Evolutionary conservation across 257 asterid species (phyloP).

Genomic region (Salvia splendens): DNA sequence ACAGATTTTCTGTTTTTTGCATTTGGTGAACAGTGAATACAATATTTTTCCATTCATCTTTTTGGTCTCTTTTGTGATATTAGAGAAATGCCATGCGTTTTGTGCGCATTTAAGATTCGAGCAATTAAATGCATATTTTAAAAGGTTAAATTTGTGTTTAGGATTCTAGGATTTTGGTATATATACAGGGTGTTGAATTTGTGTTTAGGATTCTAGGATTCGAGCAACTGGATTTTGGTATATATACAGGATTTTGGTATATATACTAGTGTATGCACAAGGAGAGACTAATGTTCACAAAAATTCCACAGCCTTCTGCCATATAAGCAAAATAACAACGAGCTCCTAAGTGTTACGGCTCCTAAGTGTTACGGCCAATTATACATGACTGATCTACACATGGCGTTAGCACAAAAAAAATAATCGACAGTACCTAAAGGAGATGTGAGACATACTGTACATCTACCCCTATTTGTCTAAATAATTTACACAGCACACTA

Average conservation of each 20-base stretch:
- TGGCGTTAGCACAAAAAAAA: slow-evolving; percentile 36
- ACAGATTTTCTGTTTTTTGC: slow-evolving; percentile 19
- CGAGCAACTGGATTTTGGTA: too few relatives aligned
- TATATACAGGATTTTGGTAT: too few relatives aligned
- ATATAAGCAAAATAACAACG: slow-evolving; percentile 47
- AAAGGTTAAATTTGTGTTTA: too few relatives aligned
- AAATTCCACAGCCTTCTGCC: slow-evolving; percentile 80
- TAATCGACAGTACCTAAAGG: slow-evolving; percentile 32
- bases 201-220: too few relatives aligned
- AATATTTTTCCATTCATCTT: background rate
- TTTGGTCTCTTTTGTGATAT: background rate
- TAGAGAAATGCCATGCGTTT: background rate
- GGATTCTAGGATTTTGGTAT: too few relatives aligned
- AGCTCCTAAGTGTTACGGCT: slow-evolving; percentile 47
- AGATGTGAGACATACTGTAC: slow-evolving; percentile 72
- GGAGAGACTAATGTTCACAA: slow-evolving; percentile 58
- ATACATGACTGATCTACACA: slow-evolving; percentile 42
- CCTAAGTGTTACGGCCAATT: slow-evolving; percentile 38
- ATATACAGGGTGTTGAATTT: too few relatives aligned
- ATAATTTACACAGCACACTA: slow-evolving; percentile 65
- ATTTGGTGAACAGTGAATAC: slow-evolving; percentile 26
- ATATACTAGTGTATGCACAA: slow-evolving; percentile 38
- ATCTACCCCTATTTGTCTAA: slow-evolving; percentile 59
- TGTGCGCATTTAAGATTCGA: background rate
- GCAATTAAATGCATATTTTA: too few relatives aligned